Conservation (phyloP, 805 yeast genomes). For the Priceomyces medius region DNA sequence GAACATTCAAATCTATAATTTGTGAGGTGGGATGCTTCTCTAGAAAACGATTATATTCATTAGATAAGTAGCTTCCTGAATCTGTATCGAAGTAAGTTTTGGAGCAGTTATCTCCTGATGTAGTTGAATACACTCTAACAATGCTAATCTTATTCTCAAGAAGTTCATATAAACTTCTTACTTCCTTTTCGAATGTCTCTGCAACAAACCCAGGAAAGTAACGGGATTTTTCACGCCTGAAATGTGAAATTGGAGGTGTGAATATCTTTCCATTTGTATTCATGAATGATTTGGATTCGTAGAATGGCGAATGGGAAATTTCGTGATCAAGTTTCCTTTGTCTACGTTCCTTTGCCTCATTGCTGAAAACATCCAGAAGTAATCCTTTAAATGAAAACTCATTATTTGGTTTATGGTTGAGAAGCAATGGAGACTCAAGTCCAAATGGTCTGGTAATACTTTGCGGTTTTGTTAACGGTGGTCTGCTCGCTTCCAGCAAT, state of each 20-base stretch:
- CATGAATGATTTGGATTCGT: constrained; percentile 47
- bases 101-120: constrained; percentile 68
- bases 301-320: constrained; percentile 42
- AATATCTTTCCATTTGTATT: constrained; percentile 85
- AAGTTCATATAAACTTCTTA: constrained; percentile 33
- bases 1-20: constrained; percentile 72
- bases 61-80: constrained; percentile 39
- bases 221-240: constrained; percentile 66
- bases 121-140: constrained; percentile 63
- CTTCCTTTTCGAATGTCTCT: constrained; percentile 44
- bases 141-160: constrained; percentile 57
- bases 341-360: constrained; percentile 36
- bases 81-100: constrained; percentile 55
- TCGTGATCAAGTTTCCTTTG: constrained; percentile 42
- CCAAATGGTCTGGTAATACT: constrained; percentile 40
- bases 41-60: constrained; percentile 37
- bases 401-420: constrained; percentile 22
- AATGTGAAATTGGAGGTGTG: constrained; percentile 75
- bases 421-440: constrained; percentile 26
- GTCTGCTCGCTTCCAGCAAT: constrained; percentile 36
- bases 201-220: constrained; percentile 82
- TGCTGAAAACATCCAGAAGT: constrained; percentile 27
- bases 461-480: constrained; percentile 34
- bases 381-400: constrained; percentile 16
- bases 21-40: constrained; percentile 55